Evolutionary conservation across 495 filamentous ascomycete species (phyloP).

Genomic region (Tuber aestivum): DNA sequence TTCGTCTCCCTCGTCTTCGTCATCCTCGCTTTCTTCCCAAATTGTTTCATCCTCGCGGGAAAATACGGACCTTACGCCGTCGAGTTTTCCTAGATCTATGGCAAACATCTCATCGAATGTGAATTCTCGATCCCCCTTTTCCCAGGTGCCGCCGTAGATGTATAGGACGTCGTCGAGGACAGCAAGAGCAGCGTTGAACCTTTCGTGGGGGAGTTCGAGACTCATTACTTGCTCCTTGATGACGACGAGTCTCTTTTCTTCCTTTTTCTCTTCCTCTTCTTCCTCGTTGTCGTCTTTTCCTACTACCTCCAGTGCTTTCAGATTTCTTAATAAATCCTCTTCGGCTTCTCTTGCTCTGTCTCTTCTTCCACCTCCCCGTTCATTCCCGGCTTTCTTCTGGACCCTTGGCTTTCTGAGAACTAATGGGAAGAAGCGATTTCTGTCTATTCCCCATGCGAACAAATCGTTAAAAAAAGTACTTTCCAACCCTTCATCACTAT

Average conservation of each 20-base stretch:
- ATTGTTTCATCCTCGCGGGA: conserved; percentile 71
- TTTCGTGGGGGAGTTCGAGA: conserved; percentile 74
- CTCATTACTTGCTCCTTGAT: conserved; percentile 52
- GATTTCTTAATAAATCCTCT: conserved; percentile 77
- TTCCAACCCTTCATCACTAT: conserved; percentile 91
- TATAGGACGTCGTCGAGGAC: conserved; percentile 89
- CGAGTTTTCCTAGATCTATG: conserved; percentile 82
- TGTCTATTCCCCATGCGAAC: conserved; percentile 86
- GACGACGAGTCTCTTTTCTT: conserved; percentile 53
- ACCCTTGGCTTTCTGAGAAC: conserved; percentile 63
- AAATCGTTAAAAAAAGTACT: conserved; percentile 90
- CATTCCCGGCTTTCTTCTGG: conserved; percentile 52
- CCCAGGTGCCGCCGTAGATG: conserved; percentile 89
- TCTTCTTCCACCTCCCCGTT: conserved; percentile 53
- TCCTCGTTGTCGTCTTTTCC: conserved; percentile 56
- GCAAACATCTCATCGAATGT: conserved; percentile 92
- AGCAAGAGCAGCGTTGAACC: conserved; percentile 84
- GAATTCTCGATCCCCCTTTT: conserved; percentile 88
- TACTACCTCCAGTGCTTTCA: conserved; percentile 72
- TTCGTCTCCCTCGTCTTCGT: conserved; percentile 62
- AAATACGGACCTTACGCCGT: conserved; percentile 68
- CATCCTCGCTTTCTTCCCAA: conserved; percentile 62
- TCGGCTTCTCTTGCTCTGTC: conserved; percentile 76
- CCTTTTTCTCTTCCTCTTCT: conserved; percentile 45
- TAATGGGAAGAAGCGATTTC: conserved; percentile 87